Base-by-base conservation (phyloP, 768 basidiomycete species). In the Rhodotorula babjevae region DNA sequence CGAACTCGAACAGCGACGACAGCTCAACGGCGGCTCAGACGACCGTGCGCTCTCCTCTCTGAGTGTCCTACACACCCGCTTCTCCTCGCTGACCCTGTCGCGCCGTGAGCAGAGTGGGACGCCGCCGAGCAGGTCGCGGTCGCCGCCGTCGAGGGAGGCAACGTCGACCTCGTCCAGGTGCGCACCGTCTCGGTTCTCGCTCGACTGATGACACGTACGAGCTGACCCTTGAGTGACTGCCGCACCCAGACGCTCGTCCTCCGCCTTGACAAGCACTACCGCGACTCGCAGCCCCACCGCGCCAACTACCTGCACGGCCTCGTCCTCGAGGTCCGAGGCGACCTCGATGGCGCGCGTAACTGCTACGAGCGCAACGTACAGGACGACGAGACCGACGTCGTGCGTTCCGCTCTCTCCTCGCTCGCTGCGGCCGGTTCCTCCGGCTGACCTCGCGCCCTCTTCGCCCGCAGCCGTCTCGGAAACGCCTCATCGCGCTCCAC, bases 101-200 rank as follows among this genome's bases (percentile, higher is more conserved):
- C 47, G 18, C 47, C 47, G 5, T 50, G 3, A 11, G n/a, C 53
- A 55, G 53, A 15, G 14, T 55, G 53, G 91, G 84, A 85, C 19
- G 88, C 90, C 72, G 81, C 91, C 15, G 93, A 95, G 78, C 91
- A 93, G 77, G 83, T 93, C 5, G 85, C 87, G 5, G 80, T 91
- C 61, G 90, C 93, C 7, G 85, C 92, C 8, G 82, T 92, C 63
- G 91, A 94, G 75, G 82, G 89, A 21, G 90, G 89, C 40, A 83
- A 87, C 64, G 70, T 87, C 36, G 87, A 90, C 62, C 82, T 91
- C 46, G 90, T 92, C 40, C 87, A 91, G 80, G 92, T 93, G 81
- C 31, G 56, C 18, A 25, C 10, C 33, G 0, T 21, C n/a, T n/a
- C n/a, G n/a, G n/a, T n/a, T n/a, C n/a, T n/a, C n/a, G n/a, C n/a